Base-by-base conservation (phyloP, 148 eudicot species). In the Nepenthes mirabilis region DNA sequence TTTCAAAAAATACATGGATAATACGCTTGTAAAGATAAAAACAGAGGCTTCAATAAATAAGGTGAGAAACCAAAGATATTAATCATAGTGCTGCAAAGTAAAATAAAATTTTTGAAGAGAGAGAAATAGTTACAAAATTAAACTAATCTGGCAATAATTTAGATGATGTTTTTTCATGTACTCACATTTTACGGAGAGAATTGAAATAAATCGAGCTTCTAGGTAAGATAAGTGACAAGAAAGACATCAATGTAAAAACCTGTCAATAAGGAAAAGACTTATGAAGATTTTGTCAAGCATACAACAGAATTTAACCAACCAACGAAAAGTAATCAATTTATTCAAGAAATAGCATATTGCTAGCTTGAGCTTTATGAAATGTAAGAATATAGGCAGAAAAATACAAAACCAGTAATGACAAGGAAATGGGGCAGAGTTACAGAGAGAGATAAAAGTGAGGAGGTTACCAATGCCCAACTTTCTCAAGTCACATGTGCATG, bases 161-260 rank as follows among this genome's bases (percentile, higher is more conserved):
- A 6, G 23, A 58, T 1, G 5, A 36, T 6, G 13, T 34, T 14
- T 23, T 23, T 23, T 23, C 23, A 23, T 23, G 52, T 58, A 79
- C 98, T 93, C 81, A 88, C 98, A 93, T 79, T 86, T 93, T 96
- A 37, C 98, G 77, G 34, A 93, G 53, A 58, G 96, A 88, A 72
- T 86, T 83, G 69, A 88, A 93, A 68, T 86, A 93, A 60, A 93
- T 88, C 55, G 96, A 74, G 11, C 82, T 80, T 67, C 77, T 82
- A 57, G 81, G 85, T 64, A 83, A 66, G 63, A 88, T 45, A 57
- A 93, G 84, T 3, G 98, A 82, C 71, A 93, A 68, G 75, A 93
- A 83, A 58, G 98, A 93, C 88, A 78, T 93, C 48, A 86, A 69
- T 14, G 96, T 96, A 73, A 88, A 93, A 54, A 93, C 96, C 98